Base-by-base conservation (phyloP, 1,139 yeast genomes). In the Saccharomyces hybrid region DNA sequence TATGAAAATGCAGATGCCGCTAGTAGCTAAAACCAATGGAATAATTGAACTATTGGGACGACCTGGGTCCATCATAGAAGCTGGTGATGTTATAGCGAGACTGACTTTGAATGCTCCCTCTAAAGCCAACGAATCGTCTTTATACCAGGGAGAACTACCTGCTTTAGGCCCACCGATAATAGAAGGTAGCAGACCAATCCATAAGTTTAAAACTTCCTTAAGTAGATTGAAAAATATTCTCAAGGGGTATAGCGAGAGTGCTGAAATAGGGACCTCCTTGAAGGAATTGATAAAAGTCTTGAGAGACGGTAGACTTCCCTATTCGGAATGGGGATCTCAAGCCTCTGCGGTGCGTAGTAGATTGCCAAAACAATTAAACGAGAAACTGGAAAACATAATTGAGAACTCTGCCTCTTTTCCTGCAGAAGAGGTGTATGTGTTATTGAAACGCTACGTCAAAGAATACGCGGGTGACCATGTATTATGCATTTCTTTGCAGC, bases 1-100 rank as follows among this genome's bases (percentile, higher is more conserved):
- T 63, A 93, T 93, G 99, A 93, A 93, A 75, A 91, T 91, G 98
- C 86, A 88, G 71, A 88, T 88, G 95, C 95, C 95, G 52, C 78
- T 91, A 67, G 78, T 89, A 66, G 93, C 97, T 34, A 89, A 84
- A 72, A 99, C 91, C 72, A 86, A 88, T 67, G 99, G 99, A 78
- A 78, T 82, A 57, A 89, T 90, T 53, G 97, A 93, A 75, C 78
- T 90, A 53, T 83, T 93, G 69, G 91, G 93, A 73, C 99, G 93
- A 74, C 98, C 99, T n/a, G 99, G 99, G 56, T 86, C 97, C 9
- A 89, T 96, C 47, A 86, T 93, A 57, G 83, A 83, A 65, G 97
- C 98, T 51, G 99, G 99, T 73, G 99, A 93, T 70, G 91, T 95
- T 60, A 81, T 93, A 68, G 99, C 97, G 32, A 93, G 91, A 59